These are phyloP conservation scores for Boletus mariae DNA, from an alignment of 1,284 basidiomycete species.

Conservation along the genomic window DNA sequence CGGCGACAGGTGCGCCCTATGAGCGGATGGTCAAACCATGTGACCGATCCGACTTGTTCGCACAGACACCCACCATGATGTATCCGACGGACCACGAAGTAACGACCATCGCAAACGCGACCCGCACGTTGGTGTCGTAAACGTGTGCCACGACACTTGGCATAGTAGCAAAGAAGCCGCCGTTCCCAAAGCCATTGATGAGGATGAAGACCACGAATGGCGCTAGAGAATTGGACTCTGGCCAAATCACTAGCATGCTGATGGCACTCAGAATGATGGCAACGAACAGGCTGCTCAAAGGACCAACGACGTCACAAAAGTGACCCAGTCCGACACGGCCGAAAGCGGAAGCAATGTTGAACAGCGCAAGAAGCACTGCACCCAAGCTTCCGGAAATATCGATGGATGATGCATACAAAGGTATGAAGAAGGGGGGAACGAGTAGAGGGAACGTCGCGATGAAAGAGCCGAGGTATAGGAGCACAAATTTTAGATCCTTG, in stretches of 20 bases:
- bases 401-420: constrained; percentile 33
- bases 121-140: constrained; percentile 26
- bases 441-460: constrained; percentile 36
- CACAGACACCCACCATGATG: constrained; percentile 19
- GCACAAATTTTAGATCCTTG: constrained; percentile 32
- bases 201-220: constrained; percentile 31
- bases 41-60: background rate
- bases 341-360: constrained; percentile 34
- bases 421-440: constrained; percentile 37
- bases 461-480: constrained; percentile 32
- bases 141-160: constrained; percentile 32
- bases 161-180: constrained; percentile 36
- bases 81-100: constrained; percentile 33
- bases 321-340: constrained; percentile 32
- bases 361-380: constrained; percentile 30
- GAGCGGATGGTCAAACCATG: background rate
- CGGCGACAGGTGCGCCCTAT: constrained; percentile 23
- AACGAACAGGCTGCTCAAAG: constrained; percentile 27
- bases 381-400: constrained; percentile 24
- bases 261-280: constrained; percentile 28
- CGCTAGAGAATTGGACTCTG: constrained; percentile 29
- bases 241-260: constrained; percentile 35
- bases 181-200: constrained; percentile 31
- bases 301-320: constrained; percentile 32
- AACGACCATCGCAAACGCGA: constrained; percentile 33